These are phyloP conservation scores for Phytophthora fragariae DNA, from an alignment of 352 stramenopile genomes.

Conservation along the genomic window DNA sequence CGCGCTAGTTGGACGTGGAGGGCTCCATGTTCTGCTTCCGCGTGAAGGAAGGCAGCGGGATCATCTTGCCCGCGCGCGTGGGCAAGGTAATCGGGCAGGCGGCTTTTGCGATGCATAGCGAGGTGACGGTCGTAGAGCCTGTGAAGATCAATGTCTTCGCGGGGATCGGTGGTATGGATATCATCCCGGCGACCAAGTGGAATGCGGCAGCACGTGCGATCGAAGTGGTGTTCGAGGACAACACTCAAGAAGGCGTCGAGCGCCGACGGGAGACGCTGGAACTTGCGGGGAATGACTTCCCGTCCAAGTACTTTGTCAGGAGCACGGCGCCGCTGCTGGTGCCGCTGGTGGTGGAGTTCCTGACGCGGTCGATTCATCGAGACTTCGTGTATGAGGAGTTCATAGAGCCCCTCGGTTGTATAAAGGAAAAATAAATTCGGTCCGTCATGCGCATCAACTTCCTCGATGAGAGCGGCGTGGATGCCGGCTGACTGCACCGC, in stretches of 20 bases:
- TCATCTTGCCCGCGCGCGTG: slow-evolving; percentile 25
- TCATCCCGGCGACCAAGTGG: slow-evolving; percentile 44
- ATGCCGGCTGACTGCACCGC: slow-evolving; percentile 86
- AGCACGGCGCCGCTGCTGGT: slow-evolving; percentile 45
- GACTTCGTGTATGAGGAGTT: slow-evolving; percentile 71
- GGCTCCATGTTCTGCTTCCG: slow-evolving; percentile 55
- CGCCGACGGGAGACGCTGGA: slow-evolving; percentile 42
- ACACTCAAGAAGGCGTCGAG: slow-evolving; percentile 36
- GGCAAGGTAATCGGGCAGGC: slow-evolving; percentile 42
- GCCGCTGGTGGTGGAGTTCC: slow-evolving; percentile 48
- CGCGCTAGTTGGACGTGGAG: slow-evolving; percentile 59
- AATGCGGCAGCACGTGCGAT: slow-evolving; percentile 45
- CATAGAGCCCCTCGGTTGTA: slow-evolving; percentile 62
- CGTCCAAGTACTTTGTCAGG: slow-evolving; percentile 60
- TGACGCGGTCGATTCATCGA: slow-evolving; percentile 58
- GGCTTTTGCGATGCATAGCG: slow-evolving; percentile 29
- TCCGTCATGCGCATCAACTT: slow-evolving; percentile 85
- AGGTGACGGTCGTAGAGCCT: slow-evolving; percentile 41
- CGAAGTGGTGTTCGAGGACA: slow-evolving; percentile 39
- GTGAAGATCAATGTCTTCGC: slow-evolving; percentile 43
- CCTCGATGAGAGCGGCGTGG: slow-evolving; percentile 78
- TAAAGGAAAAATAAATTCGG: slow-evolving; percentile 62
- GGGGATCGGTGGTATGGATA: slow-evolving; percentile 44
- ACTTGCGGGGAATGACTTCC: slow-evolving; percentile 49
- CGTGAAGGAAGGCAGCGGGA: slow-evolving; percentile 23